Evolutionary conservation across 2,329 filamentous ascomycete genomes (phyloP), one percentile per base, ranked within the genome.

Genomic region (Phialocephala subalpina): DNA sequence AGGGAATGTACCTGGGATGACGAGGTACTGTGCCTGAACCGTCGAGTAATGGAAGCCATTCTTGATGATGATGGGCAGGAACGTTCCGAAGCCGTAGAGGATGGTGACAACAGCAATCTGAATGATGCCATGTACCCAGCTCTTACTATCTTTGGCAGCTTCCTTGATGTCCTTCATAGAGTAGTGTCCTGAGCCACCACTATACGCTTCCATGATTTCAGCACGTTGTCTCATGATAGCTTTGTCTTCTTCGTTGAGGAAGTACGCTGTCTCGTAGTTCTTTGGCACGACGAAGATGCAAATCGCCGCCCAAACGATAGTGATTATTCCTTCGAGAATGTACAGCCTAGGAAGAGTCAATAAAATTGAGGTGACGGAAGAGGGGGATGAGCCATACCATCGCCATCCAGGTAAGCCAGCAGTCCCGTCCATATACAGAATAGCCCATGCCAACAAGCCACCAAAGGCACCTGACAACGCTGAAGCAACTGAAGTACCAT

Each of bases 391-490:
- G 36, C 40, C 60, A 27, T 58, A 65, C 84, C 84, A 86, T 60
- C 79, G 72, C 84, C 83, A 86, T 1, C 83, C 83, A 3, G 77
- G 73, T 7, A 86, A 77, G 1, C 82, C 82, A 52, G 78, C 78
- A 2, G 74, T 75, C 3, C 82, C 82, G 29, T 85, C 80, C 25
- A 86, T 77, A 7, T 80, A 75, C 3, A 82, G 78, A 22, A 84
- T 82, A 3, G 79, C 82, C 1, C 81, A 82, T 29, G 83, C 83
- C 7, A 85, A 73, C 2, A 86, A 73, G 3, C 82, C 82, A 0
- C 82, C 82, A 67, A 86, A 86, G 0, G 84, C 84, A 40, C 65
- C 65, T 20, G 65, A 67, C n/a, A 67, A 55, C 2, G 80, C 36
- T 6, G 63, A 65, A 20, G 52, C 63, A 27, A 65, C 63, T 65